Evolutionary conservation across 257 asterid genomes (phyloP).

Genomic region (Cynanchum wilfordii): DNA sequence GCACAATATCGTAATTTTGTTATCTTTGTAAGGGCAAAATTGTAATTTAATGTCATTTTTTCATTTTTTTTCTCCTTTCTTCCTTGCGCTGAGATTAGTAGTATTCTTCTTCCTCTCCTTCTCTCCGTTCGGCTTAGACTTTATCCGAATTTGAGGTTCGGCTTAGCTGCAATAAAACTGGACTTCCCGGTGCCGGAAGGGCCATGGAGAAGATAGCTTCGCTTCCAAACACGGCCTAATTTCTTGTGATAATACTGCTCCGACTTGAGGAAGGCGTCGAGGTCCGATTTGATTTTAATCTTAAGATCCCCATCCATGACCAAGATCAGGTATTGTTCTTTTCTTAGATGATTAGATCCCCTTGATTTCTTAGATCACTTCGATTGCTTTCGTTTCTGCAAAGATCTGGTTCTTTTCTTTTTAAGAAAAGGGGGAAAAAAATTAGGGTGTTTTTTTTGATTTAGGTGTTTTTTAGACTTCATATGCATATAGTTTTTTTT

Average conservation of each 20-base stretch:
- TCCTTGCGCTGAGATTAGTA: no score
- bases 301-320: slow-evolving; percentile 56
- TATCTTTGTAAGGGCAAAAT: no score
- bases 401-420: not conserved
- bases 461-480: not conserved
- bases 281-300: slow-evolving; percentile 38
- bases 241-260: slow-evolving; percentile 57
- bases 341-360: no score
- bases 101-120: no score
- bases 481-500: no score
- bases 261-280: slow-evolving; percentile 52
- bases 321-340: slow-evolving; percentile 26
- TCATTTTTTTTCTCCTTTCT: no score
- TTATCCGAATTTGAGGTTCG: no score
- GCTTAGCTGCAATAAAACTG: slow-evolving; percentile 60
- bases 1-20: no score
- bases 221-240: slow-evolving; percentile 62
- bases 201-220: slow-evolving; percentile 64
- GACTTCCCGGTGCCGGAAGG: slow-evolving; percentile 78
- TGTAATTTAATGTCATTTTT: no score
- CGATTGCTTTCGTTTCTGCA: not conserved
- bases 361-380: not conserved
- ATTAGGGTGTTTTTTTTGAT: not conserved
- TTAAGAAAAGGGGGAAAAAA: not conserved
- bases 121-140: no score